Evolutionary conservation across 2,329 filamentous ascomycete genomes (phyloP).

Genomic region (Aspergillus bombycis): DNA sequence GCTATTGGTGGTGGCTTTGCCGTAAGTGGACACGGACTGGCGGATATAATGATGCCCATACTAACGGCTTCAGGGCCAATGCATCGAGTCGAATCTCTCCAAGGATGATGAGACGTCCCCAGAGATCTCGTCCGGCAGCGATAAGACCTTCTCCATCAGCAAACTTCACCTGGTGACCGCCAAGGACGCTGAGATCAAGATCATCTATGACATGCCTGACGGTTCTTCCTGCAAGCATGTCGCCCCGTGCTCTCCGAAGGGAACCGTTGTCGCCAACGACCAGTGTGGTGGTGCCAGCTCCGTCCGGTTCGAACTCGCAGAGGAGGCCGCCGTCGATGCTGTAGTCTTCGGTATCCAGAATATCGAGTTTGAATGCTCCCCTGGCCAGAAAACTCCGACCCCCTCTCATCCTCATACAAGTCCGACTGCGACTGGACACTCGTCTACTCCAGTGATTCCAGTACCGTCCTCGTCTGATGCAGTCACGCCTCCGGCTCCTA

Average conservation of each 20-base stretch:
- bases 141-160: conserved; percentile 72
- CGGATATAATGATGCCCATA: not conserved
- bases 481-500: conserved; percentile 17
- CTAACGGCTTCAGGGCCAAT: conserved; percentile 54
- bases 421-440: conserved; percentile 17
- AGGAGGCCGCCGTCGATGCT: conserved; percentile 57
- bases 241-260: conserved; percentile 66
- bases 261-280: conserved; percentile 74
- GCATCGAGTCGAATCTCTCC: conserved; percentile 59
- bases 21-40: conserved; percentile 44
- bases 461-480: conserved; percentile 20
- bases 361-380: conserved; percentile 33
- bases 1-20: conserved; percentile 30
- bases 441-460: conserved; percentile 20
- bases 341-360: conserved; percentile 66
- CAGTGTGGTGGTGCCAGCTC: conserved; percentile 91
- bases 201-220: conserved; percentile 85
- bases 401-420: conserved; percentile 19
- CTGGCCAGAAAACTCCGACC: conserved; percentile 21
- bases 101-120: conserved; percentile 53
- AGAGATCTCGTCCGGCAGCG: conserved; percentile 61
- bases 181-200: conserved; percentile 77
- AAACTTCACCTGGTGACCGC: conserved; percentile 73
- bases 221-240: conserved; percentile 81
- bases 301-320: conserved; percentile 70